phyloP scores from a whole-genome alignment of 805 yeast genomes.

The Blastobotrys peoriensis region DNA sequence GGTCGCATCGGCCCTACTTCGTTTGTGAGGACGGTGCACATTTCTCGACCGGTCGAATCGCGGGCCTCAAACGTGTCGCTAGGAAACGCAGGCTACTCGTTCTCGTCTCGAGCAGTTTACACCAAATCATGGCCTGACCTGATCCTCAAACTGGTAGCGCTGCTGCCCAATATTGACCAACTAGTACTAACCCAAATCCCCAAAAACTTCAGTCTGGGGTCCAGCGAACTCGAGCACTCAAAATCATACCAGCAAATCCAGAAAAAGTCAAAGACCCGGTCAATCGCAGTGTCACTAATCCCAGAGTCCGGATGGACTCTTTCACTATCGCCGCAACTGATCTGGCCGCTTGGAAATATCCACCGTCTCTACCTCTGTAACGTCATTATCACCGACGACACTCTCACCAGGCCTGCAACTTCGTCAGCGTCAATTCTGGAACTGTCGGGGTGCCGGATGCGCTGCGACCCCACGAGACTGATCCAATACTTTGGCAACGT shows the following conservation, averaged over 20 bases:
- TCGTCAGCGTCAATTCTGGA: neutral
- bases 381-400: constrained; percentile 1
- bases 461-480: neutral
- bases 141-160: constrained; percentile 7
- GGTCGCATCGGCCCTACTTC: no score
- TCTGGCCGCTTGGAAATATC: constrained; percentile 13
- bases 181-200: constrained; percentile 10
- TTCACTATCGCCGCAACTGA: constrained; percentile 2
- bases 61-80: neutral
- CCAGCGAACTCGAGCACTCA: neutral
- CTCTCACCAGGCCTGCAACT: neutral
- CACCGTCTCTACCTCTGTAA: constrained; percentile 1
- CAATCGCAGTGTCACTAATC: constrained; percentile 5
- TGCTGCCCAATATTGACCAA: constrained; percentile 11
- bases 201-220: constrained; percentile 9
- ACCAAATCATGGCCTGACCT: constrained; percentile 10
- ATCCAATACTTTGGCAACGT: neutral
- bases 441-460: constrained; percentile 4
- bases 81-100: constrained; percentile 4
- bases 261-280: neutral
- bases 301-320: constrained; percentile 16
- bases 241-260: neutral
- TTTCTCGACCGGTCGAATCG: constrained; percentile 1
- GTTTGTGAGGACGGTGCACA: constrained; percentile 1
- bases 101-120: constrained; percentile 1